Percentiles rank a stretch among this genome's conserved stretches.
These are phyloP conservation scores for Fusarium citri DNA, from an alignment of 2,329 filamentous ascomycete genomes.

Conservation along the genomic window DNA sequence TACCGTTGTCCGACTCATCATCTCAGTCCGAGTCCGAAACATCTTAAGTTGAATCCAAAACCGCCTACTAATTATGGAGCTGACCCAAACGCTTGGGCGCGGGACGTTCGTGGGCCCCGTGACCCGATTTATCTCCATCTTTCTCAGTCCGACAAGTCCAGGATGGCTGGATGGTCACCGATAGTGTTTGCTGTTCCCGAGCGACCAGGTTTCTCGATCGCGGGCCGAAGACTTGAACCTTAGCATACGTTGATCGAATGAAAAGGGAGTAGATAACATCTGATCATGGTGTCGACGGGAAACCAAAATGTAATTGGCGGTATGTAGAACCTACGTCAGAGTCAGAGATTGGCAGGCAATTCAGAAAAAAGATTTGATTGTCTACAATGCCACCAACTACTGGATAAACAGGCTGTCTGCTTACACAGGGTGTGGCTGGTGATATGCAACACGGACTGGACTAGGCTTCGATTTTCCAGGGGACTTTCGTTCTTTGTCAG, in stretches of 20 bases:
- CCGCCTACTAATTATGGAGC: slow-evolving; percentile 18
- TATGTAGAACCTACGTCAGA: slow-evolving; percentile 20
- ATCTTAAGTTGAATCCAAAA: slow-evolving; percentile 10
- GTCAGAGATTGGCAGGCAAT: slow-evolving; percentile 2
- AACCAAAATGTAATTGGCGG: slow-evolving; percentile 4
- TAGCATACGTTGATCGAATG: slow-evolving; percentile 29
- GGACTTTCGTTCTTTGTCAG: slow-evolving; percentile 13
- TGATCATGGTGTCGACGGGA: slow-evolving; percentile 3
- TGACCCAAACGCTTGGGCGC: slow-evolving; percentile 27
- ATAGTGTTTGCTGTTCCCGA: slow-evolving; percentile 16
- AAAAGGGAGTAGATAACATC: slow-evolving; percentile 20
- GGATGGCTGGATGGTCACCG: slow-evolving; percentile 13
- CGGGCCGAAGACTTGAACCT: slow-evolving; percentile 31
- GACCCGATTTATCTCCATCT: slow-evolving; percentile 30
- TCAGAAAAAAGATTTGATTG: slow-evolving; percentile 11
- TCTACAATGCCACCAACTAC: slow-evolving; percentile 1
- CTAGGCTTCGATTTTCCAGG: slow-evolving; percentile 35
- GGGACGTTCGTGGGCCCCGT: slow-evolving; percentile 26
- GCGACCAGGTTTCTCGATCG: slow-evolving; percentile 12
- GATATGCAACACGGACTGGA: slow-evolving; percentile 2
- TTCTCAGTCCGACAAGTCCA: slow-evolving; percentile 7
- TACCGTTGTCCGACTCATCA: slow-evolving; percentile 12
- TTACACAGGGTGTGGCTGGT: slow-evolving; percentile 20
- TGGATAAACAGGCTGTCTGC: slow-evolving; percentile 8
- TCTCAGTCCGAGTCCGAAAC: slow-evolving; percentile 14